These are phyloP conservation scores for Myotisia sp. DNA, from an alignment of 2,329 filamentous ascomycete species.

Conservation along the genomic window DNA sequence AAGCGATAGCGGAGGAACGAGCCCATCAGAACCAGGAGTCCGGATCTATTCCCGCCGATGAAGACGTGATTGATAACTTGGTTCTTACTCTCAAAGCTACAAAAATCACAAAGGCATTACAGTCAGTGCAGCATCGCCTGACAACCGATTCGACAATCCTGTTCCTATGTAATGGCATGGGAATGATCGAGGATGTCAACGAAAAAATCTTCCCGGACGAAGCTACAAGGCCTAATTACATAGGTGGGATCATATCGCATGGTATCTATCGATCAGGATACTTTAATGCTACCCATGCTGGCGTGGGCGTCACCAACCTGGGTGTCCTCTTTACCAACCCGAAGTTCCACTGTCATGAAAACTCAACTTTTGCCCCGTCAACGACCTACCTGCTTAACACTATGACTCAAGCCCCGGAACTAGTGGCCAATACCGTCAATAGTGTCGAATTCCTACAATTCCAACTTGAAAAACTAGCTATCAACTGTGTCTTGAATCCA, in stretches of 20 bases:
- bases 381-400: conserved; percentile 50
- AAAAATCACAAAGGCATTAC: conserved; percentile 51
- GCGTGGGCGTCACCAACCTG: conserved; percentile 45
- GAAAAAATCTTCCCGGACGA: conserved; percentile 54
- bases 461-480: conserved; percentile 66
- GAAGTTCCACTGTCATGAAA: conserved; percentile 7
- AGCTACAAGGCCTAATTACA: conserved; percentile 54
- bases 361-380: conserved; percentile 15
- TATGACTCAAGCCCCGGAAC: conserved; percentile 46
- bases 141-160: conserved; percentile 55
- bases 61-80: conserved; percentile 52
- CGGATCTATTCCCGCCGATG: conserved; percentile 14
- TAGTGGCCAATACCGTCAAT: conserved; percentile 46
- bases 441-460: conserved; percentile 50
- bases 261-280: conserved; percentile 36
- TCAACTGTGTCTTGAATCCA: conserved; percentile 65
- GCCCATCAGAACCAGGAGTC: conserved; percentile 6
- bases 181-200: conserved; percentile 66
- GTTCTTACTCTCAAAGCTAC: conserved; percentile 66
- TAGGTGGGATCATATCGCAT: conserved; percentile 54
- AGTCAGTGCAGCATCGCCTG: conserved; percentile 52
- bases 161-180: conserved; percentile 69
- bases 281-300: conserved; percentile 44
- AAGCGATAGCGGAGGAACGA: background rate
- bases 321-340: conserved; percentile 30